Evolutionary conservation across 192 early-diverging fungal species (phyloP), one percentile per base, ranked within the genome.

Genomic region (Entomortierella parvispora): DNA sequence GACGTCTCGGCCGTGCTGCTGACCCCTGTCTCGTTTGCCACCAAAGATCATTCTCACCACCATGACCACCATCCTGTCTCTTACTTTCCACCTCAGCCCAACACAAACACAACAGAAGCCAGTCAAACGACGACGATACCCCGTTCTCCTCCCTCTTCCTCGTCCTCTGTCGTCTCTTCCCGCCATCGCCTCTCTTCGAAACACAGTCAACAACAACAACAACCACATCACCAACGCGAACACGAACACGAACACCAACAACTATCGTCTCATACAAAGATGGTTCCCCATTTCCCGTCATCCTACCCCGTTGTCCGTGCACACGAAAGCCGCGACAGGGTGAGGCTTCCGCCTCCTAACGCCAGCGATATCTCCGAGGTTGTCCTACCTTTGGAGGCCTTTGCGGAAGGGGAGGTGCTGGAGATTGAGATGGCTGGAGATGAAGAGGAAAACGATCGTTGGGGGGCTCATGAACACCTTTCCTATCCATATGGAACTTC

Each of bases 281-380:
- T 25, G 49, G 43, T 15, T 43, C 60, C 61, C 18, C 37, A 7
- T 42, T 40, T 26, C 57, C 51, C 31, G 11, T 55, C 68, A 2
- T 26, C 49, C 46, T 34, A 53, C 1, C 40, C 59, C 37, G 25
- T 31, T 33, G 32, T 44, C 49, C 70, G 48, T 72, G 26, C 62
- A 23, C 62, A 43, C 37, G 50, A 58, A 46, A 48, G 45, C 17
- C 42, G 53, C 0, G 58, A 66, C 4, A 47, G 65, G 20, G 52
- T 50, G 44, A 61, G 52, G 33, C 33, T 66, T 18, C 59, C 71
- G 22, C 58, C 54, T 34, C 28, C 65, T 20, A 56, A 42, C 37
- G 43, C 51, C 22, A 76, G 71, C 20, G 71, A 76, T 45, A 32
- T 53, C 26, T 76, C 71, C 8, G 71, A 76, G 59, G 71, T 57